Evolutionary conservation across 805 yeast genomes (phyloP).

Genomic region (Lipomyces chichibuensis): DNA sequence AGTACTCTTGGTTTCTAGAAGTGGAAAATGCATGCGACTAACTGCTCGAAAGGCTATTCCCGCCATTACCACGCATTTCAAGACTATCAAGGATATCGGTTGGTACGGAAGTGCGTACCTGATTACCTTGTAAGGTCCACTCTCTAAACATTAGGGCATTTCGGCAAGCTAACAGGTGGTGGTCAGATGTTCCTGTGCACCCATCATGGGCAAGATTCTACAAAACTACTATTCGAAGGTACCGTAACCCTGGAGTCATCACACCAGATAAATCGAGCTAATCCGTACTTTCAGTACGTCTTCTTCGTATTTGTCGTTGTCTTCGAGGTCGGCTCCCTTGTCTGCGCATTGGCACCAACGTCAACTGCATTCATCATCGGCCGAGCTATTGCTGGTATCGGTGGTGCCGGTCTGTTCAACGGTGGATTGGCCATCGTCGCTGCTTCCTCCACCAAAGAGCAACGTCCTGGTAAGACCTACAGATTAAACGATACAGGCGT

Average conservation of each 20-base stretch:
- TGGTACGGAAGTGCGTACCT: conserved; percentile 15
- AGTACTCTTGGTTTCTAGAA: background rate
- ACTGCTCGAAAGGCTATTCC: conserved; percentile 11
- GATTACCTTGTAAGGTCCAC: background rate
- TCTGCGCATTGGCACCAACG: conserved; percentile 19
- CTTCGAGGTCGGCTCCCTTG: conserved; percentile 44
- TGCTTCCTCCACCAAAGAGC: conserved; percentile 53
- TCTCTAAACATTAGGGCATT: background rate
- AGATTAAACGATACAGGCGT: background rate
- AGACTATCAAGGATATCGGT: conserved; percentile 9
- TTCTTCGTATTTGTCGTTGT: conserved; percentile 41
- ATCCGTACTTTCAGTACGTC: background rate
- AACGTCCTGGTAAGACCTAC: conserved; percentile 29
- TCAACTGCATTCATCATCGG: conserved; percentile 71
- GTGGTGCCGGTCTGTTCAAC: conserved; percentile 68
- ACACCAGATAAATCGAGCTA: conserved; percentile 1
- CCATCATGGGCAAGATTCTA: no score
- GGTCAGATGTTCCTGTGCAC: background rate
- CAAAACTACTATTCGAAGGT: background rate
- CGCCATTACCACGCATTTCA: conserved; percentile 9
- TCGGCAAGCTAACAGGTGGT: background rate
- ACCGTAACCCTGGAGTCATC: background rate
- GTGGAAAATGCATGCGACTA: background rate
- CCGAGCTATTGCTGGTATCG: conserved; percentile 68
- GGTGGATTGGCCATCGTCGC: conserved; percentile 59